Conservation (phyloP, 768 basidiomycete genomes). For the Cantharellus anzutake region DNA sequence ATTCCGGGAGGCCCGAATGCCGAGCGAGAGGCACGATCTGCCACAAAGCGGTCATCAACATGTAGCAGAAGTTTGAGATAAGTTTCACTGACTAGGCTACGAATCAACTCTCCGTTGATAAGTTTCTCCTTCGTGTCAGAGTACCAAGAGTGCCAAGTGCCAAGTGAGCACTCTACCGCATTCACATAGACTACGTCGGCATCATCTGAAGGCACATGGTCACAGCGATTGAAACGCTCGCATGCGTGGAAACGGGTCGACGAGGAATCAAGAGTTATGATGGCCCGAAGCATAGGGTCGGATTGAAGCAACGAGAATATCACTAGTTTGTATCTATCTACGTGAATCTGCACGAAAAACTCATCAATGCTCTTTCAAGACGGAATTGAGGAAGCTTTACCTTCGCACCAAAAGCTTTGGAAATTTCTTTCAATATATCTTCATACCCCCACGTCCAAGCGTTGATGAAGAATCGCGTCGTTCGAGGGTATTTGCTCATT, state of each 20-base stretch:
- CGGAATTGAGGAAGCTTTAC: slow-evolving; percentile 19
- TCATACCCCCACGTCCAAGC: slow-evolving; percentile 97
- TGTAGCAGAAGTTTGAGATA: neutral
- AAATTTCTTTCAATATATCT: slow-evolving; percentile 62
- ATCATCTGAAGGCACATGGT: slow-evolving; percentile 14
- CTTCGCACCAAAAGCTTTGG: slow-evolving; percentile 41
- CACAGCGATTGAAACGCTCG: slow-evolving; percentile 62
- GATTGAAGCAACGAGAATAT: slow-evolving; percentile 35
- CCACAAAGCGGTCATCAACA: neutral
- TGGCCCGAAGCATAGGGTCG: slow-evolving; percentile 40
- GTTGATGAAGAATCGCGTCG: slow-evolving; percentile 73
- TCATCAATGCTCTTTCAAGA: neutral
- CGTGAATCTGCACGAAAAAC: slow-evolving; percentile 42
- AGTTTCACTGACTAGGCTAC: slow-evolving; percentile 32
- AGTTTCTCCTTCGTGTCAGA: slow-evolving; percentile 27
- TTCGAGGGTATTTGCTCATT: slow-evolving; percentile 43
- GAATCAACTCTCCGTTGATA: slow-evolving; percentile 26
- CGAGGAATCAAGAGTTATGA: slow-evolving; percentile 40
- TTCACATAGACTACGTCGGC: slow-evolving; percentile 67
- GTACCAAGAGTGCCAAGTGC: slow-evolving; percentile 33
- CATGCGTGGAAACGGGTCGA: slow-evolving; percentile 84
- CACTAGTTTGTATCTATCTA: slow-evolving; percentile 71
- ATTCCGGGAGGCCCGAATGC: slow-evolving; percentile 76
- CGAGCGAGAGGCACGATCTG: slow-evolving; percentile 71
- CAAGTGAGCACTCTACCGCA: slow-evolving; percentile 40